A percentile compares a stretch with the other conserved stretches of the same genome.
Conservation (phyloP, 768 basidiomycete genomes). For the Suillus weaverae region DNA sequence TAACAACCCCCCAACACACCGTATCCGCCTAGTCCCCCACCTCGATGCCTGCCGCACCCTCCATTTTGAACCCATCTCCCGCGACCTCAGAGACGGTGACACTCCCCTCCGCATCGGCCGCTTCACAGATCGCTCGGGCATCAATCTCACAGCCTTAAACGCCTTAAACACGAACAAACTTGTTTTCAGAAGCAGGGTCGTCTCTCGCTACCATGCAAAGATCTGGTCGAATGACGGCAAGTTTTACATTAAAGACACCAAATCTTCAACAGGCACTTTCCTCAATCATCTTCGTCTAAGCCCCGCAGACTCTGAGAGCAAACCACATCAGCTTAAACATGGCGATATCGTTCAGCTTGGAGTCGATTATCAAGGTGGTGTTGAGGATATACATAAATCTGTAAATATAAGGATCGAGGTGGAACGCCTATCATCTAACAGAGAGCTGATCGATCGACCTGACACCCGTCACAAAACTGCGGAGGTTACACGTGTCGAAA, state of each 20-base stretch:
- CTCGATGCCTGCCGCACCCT: slow-evolving; percentile 73
- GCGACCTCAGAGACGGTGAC: slow-evolving; percentile 56
- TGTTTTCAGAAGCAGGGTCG: slow-evolving; percentile 95
- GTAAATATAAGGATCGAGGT: slow-evolving; percentile 96
- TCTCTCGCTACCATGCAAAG: slow-evolving; percentile 92
- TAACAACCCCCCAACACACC: neutral
- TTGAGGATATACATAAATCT: slow-evolving; percentile 96
- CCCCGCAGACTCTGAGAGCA: slow-evolving; percentile 77
- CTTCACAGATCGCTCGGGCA: slow-evolving; percentile 79
- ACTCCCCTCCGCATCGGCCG: slow-evolving; percentile 83
- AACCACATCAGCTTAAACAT: slow-evolving; percentile 79
- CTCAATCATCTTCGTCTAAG: slow-evolving; percentile 91
- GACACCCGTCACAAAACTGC: too few species aligned
- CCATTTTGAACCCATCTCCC: too few species aligned
- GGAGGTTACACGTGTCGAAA: too few species aligned
- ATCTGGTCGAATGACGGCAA: slow-evolving; percentile 76
- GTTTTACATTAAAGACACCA: slow-evolving; percentile 90
- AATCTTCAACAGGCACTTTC: slow-evolving; percentile 89
- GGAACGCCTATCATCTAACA: slow-evolving; percentile 26
- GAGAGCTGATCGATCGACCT: too few species aligned
- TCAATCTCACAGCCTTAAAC: too few species aligned
- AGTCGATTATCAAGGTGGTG: slow-evolving; percentile 90
- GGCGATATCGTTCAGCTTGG: slow-evolving; percentile 95
- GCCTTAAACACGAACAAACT: slow-evolving; percentile 69
- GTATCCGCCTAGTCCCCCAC: slow-evolving; percentile 91